Base-by-base conservation (phyloP, 1,284 basidiomycete genomes). In the Ustilago lituana region DNA sequence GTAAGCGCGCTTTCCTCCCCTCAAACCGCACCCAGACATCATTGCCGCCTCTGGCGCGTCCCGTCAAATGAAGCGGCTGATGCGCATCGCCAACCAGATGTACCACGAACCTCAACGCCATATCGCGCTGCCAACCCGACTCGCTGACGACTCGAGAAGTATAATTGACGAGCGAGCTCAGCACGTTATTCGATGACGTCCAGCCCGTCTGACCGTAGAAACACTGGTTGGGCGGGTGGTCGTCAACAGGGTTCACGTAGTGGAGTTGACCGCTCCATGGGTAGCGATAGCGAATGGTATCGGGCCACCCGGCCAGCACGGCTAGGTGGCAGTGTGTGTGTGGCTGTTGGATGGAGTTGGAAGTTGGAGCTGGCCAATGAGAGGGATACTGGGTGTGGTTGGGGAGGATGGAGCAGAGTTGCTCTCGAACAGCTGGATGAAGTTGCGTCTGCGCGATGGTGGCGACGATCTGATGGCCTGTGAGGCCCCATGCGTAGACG, bases 31-130 rank as follows among this genome's bases (percentile, higher is more conserved):
- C 77, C 39, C 59, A 70, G 45, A 83, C 82, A 20, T 87, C 87
- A 77, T 96, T 96, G 1, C 93, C 93, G 2, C 94, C 93, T 27
- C 90, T 86, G 66, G 91, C 89, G 15, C 92, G 85, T 3, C 92
- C 92, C 0, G 91, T 90, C 37, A 96, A 86, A 82, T 97, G 94
- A 46, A 96, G 84, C 9, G 93, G 93, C 86, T 91, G 90, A 78
- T 95, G 93, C 85, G 94, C 85, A 79, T 96, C 94, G 0, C 94
- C 94, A 9, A 94, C 63, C 67, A 93, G 93, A 80, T 97, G 94
- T 32, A 93, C 87, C 45, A 97, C 84, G 85, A 95, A 96, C 79
- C 92, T 91, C 77, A 95, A 85, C 2, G 92, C 90, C 77, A 85
- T 83, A 71, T 86, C 85, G 12, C 83, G 81, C 50, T 80, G 73